phyloP scores from a whole-genome alignment of 2,329 filamentous ascomycete species.

The Colletotrichum sp. region DNA sequence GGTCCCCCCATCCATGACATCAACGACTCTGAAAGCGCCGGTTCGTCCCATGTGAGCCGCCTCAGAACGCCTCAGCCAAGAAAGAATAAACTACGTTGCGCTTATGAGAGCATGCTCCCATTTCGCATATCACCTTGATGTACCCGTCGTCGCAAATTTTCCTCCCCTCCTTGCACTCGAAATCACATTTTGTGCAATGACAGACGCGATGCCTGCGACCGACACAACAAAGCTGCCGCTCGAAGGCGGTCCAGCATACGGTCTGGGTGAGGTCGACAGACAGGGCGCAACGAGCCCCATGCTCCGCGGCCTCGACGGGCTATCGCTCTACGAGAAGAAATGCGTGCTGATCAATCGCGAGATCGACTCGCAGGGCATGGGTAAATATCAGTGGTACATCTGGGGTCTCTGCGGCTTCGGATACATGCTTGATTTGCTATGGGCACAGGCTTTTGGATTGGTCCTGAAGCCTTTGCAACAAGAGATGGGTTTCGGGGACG shows the following conservation, averaged over 20 bases:
- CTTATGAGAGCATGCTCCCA: not conserved
- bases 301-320: conserved; percentile 24
- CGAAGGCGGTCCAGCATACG: not conserved
- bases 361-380: conserved; percentile 58
- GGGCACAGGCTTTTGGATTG: conserved; percentile 63
- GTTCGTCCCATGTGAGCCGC: not conserved
- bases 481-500: conserved; percentile 55
- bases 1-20: not conserved
- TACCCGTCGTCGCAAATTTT: not conserved
- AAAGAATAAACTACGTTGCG: not conserved
- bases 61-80: not conserved
- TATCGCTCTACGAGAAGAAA: conserved; percentile 38
- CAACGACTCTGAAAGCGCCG: not conserved
- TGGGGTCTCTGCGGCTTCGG: conserved; percentile 59
- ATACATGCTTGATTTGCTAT: conserved; percentile 60
- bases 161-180: not conserved
- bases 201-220: not conserved
- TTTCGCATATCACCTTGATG: not conserved
- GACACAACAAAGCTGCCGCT: not conserved
- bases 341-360: conserved; percentile 43
- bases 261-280: not conserved
- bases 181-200: not conserved
- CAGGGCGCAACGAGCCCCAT: not conserved
- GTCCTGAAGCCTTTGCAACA: conserved; percentile 58
- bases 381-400: conserved; percentile 56